Percentiles rank a stretch among this genome's conserved stretches.
phyloP scores from a whole-genome alignment of 164 flowering plant genomes.

The Tinospora cordifolia region DNA sequence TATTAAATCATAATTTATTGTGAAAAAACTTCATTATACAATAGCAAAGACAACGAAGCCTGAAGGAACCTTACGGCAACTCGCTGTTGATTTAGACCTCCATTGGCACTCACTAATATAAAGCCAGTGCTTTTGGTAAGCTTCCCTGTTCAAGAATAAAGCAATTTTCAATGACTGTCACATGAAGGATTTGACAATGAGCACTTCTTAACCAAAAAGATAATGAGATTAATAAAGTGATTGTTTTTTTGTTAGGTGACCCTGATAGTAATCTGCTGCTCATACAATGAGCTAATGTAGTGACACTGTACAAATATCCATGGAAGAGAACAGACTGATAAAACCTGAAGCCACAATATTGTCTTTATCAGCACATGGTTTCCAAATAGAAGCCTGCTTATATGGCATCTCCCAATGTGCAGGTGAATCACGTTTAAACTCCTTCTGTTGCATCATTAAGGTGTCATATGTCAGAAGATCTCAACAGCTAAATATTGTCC shows the following conservation, averaged over 20 bases:
- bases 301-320: not conserved
- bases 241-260: not conserved
- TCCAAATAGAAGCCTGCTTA: slow-evolving; percentile 56
- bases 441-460: slow-evolving; percentile 36
- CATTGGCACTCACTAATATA: slow-evolving; percentile 90
- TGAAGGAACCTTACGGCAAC: slow-evolving; percentile 69
- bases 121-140: slow-evolving; percentile 44
- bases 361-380: slow-evolving; percentile 63
- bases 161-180: slow-evolving; percentile 1
- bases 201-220: not conserved
- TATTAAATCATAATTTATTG: not conserved
- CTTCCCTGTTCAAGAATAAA: slow-evolving; percentile 33
- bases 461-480: slow-evolving; percentile 4
- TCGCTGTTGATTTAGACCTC: slow-evolving; percentile 98
- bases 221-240: not conserved
- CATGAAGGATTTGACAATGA: not conserved
- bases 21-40: not conserved
- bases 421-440: slow-evolving; percentile 32
- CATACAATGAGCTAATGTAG: not conserved
- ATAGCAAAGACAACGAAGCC: slow-evolving; percentile 9
- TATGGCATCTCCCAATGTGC: slow-evolving; percentile 59
- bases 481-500: not conserved
- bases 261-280: too few relatives aligned
- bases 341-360: slow-evolving; percentile 26
- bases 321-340: not conserved